Evolutionary conservation across 2,329 filamentous ascomycete genomes (phyloP).

Genomic region (Clonostachys chloroleuca): DNA sequence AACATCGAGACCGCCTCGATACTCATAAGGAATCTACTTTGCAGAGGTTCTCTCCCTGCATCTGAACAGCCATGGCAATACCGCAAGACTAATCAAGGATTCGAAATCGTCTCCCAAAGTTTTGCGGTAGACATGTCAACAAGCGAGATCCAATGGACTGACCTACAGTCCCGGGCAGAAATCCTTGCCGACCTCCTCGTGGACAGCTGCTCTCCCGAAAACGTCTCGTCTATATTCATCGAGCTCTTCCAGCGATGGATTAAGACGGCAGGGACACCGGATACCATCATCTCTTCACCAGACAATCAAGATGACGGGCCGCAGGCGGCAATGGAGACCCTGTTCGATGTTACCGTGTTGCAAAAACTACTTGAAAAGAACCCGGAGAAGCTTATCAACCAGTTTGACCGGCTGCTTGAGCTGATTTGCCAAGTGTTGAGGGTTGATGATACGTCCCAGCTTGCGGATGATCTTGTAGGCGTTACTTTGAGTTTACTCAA

Average conservation of each 20-base stretch:
- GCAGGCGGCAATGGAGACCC: constrained; percentile 35
- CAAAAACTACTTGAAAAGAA: constrained; percentile 62
- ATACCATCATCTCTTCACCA: constrained; percentile 13
- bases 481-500: constrained; percentile 59
- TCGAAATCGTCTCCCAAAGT: constrained; percentile 42
- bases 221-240: constrained; percentile 58
- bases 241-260: constrained; percentile 56
- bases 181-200: constrained; percentile 45
- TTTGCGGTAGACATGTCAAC: constrained; percentile 3
- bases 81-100: constrained; percentile 32
- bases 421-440: constrained; percentile 58
- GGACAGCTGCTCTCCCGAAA: constrained; percentile 45
- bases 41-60: constrained; percentile 36
- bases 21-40: constrained; percentile 52
- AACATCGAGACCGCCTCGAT: constrained; percentile 40
- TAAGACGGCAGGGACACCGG: constrained; percentile 16
- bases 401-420: constrained; percentile 60
- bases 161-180: constrained; percentile 41
- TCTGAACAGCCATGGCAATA: constrained; percentile 46
- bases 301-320: constrained; percentile 19
- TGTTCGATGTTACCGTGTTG: constrained; percentile 58
- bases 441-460: constrained; percentile 31
- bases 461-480: constrained; percentile 42
- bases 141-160: constrained; percentile 29
- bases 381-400: constrained; percentile 57